A percentile compares a stretch with the other conserved stretches of the same genome.
Conservation (phyloP, 768 basidiomycete species). For the Xanthoconium purpureum region DNA sequence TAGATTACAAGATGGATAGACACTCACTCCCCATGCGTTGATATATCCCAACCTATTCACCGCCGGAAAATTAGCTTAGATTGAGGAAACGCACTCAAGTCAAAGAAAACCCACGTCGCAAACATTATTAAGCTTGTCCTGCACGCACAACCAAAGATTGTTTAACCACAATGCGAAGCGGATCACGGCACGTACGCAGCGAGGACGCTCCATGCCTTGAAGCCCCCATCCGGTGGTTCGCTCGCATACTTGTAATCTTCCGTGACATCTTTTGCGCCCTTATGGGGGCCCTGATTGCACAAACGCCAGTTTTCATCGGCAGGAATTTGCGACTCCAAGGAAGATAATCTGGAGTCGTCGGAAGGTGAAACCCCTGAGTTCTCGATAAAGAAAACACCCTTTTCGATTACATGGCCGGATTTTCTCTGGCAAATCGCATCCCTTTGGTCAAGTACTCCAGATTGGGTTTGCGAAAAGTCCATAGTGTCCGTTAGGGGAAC, state of each 20-base stretch:
- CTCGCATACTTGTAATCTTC: constrained; percentile 20
- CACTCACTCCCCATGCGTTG: constrained; percentile 69
- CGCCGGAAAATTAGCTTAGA: not conserved
- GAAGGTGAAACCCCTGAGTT: not conserved
- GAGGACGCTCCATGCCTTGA: constrained; percentile 32
- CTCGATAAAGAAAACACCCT: too few relatives aligned
- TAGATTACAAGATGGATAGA: constrained; percentile 1
- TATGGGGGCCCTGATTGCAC: constrained; percentile 2
- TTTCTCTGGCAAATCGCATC: not conserved
- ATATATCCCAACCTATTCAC: constrained; percentile 60
- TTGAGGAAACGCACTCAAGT: not conserved
- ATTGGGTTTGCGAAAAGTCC: not conserved
- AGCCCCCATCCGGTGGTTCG: constrained; percentile 29
- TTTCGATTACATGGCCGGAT: not conserved
- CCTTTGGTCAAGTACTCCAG: not conserved
- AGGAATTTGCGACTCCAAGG: constrained; percentile 9
- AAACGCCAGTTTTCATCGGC: not conserved
- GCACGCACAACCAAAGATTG: not conserved
- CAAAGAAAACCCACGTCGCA: constrained; percentile 36
- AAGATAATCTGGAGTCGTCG: not conserved
- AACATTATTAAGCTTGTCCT: constrained; percentile 32
- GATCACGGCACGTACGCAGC: constrained; percentile 19
- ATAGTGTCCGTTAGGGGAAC: not conserved
- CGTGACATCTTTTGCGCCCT: not conserved
- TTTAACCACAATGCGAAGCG: too few relatives aligned